Evolutionary conservation across 495 filamentous ascomycete genomes (phyloP).

Genomic region (Opeltia flavorubescens): DNA sequence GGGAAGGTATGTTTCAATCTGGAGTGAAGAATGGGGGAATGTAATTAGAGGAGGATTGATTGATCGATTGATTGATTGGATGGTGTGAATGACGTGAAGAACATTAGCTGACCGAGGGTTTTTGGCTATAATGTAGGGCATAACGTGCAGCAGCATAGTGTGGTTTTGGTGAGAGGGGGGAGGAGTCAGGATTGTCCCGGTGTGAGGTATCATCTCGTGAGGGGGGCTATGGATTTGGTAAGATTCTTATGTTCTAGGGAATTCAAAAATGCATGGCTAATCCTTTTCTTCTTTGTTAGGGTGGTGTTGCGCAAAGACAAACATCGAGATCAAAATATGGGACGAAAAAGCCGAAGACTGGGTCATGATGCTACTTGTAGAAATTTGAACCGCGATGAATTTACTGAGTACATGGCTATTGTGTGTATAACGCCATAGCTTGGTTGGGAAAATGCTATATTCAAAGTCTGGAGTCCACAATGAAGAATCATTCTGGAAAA

Average conservation of each 20-base stretch:
- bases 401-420: no score
- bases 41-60: background rate
- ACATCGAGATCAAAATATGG: constrained; percentile 90
- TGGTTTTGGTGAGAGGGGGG: constrained; percentile 85
- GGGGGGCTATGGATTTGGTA: constrained; percentile 91
- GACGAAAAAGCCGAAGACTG: constrained; percentile 92
- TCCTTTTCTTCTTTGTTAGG: constrained; percentile 37
- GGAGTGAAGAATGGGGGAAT: background rate
- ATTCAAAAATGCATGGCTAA: background rate
- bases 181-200: constrained; percentile 93
- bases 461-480: no score
- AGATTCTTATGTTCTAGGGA: constrained; percentile 20
- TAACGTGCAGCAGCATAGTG: constrained; percentile 97
- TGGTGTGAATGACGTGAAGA: background rate
- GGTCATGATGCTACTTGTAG: no score
- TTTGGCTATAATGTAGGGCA: constrained; percentile 40
- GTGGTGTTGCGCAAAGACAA: constrained; percentile 74
- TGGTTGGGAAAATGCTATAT: no score
- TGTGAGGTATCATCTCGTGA: constrained; percentile 87
- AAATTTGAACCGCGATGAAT: no score
- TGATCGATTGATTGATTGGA: background rate
- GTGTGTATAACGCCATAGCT: no score
- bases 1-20: constrained; percentile 48
- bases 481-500: no score
- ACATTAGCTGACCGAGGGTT: background rate